Base-by-base conservation (phyloP, 495 filamentous ascomycete species). In the Entonaema liquescens region DNA sequence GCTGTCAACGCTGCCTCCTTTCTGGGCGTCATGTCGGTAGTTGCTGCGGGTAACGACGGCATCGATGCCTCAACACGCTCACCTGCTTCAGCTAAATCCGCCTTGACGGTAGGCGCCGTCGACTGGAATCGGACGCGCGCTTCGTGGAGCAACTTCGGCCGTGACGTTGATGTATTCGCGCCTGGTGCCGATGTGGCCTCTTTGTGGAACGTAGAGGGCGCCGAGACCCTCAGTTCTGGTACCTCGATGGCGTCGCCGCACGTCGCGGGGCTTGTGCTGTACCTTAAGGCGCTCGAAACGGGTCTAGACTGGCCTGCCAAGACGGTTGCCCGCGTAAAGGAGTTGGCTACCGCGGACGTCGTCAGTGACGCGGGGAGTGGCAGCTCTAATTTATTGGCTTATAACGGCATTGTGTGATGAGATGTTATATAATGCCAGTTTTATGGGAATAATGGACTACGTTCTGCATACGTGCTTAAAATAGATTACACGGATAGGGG, bases 191-290 rank as follows among this genome's bases (percentile, higher is more conserved):
- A 77, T 73, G 67, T 84, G 7, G 77, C 78, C 56, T 80, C 78
- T 2, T 67, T 74, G 0, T 68, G 62, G 36, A 72, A 62, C 6
- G 75, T 77, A 25, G 58, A 72, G 12, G 69, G 55, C 17, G 79
- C 76, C 17, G 80, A 79, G 42, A 74, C 70, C n/a, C 65, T 82
- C 5, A 57, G 82, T 12, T 81, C 76, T 33, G 86, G 86, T 40
- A 88, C 86, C 0, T 86, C 84, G 15, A 83, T 84, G 84, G 77
- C 86, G 5, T 73, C 82, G 25, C 86, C 86, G 6, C 86, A 85
- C 64, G 79, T 84, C 25, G 81, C 84, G 9, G 85, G 85, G 2
- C 73, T 85, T 3, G 80, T 81, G 11, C 78, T 81, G 5, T 88
- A 87, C 62, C 79, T 87, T 28, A 77, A 79, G 42, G 59, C 47